phyloP scores from a whole-genome alignment of 2,329 filamentous ascomycete species.

The Paracorniculantispora psalliotae region DNA sequence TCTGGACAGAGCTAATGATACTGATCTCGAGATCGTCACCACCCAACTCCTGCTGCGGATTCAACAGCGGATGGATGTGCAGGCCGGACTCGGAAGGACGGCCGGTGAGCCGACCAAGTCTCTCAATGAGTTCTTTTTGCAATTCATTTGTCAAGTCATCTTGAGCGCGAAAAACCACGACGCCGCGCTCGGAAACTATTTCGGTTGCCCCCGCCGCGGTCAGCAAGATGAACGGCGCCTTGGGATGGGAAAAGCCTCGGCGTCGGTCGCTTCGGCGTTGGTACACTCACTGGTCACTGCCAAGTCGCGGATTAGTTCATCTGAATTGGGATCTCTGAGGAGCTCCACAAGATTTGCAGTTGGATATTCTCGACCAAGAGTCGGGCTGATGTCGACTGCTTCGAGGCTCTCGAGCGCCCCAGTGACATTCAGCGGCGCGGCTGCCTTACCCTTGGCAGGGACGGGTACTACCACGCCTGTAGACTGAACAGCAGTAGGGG shows the following conservation, averaged over 20 bases:
- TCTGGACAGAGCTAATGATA: constrained; percentile 55
- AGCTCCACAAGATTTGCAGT: constrained; percentile 55
- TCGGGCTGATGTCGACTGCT: constrained; percentile 54
- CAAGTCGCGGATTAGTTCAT: constrained; percentile 60
- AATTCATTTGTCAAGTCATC: constrained; percentile 55
- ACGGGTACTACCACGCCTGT: neutral
- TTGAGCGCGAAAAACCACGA: constrained; percentile 66
- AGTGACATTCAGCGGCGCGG: constrained; percentile 41
- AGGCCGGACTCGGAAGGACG: constrained; percentile 51
- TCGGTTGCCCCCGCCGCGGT: neutral
- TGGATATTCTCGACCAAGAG: constrained; percentile 59
- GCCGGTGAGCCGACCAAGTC: constrained; percentile 53
- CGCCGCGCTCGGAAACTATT: constrained; percentile 61
- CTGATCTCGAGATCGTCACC: constrained; percentile 57
- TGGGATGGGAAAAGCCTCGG: no score
- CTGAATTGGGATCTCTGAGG: constrained; percentile 55
- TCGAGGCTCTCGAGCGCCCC: constrained; percentile 48
- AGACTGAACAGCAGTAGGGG: constrained; percentile 4
- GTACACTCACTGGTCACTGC: constrained; percentile 57
- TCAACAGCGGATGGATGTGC: constrained; percentile 57
- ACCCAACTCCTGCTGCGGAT: constrained; percentile 48
- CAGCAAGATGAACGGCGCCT: neutral
- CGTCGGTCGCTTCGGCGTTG: no score
- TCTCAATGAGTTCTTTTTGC: constrained; percentile 60
- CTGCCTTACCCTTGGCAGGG: neutral